Base-by-base conservation (phyloP, 306 rosid genomes). In the Castanopsis chinensis region DNA sequence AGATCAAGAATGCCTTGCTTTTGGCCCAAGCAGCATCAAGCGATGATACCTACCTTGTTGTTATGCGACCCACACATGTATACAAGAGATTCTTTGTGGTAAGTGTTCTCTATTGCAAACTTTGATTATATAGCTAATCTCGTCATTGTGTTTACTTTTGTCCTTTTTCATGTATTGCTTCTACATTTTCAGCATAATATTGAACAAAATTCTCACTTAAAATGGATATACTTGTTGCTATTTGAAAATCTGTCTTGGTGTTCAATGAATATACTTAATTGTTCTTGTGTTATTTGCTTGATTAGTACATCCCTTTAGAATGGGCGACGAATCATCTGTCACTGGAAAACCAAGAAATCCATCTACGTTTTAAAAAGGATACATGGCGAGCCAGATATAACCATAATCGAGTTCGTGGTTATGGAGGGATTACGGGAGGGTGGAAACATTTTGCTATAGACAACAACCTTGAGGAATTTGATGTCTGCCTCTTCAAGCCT, bases 1-100 rank as follows among this genome's bases (percentile, higher is more conserved):
- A 90, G 80, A 90, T 64, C 52, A 41, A 68, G 20, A 76, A 54
- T 15, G 76, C 89, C 70, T 54, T 74, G 41, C 51, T 13, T 56
- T 74, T 86, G 84, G 97, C 95, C 14, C 76, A 80, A 73, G 90
- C 76, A 71, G 87, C 83, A 43, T 76, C 90, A 52, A 79, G 78
- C 4, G 18, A 57, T 1, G 72, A 76, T n/a, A 77, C 85, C 30
- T 70, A 86, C 67, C 45, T n/a, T 49, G 58, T 90, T 49, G 74
- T 85, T 30, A 90, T 92, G 95, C 88, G 85, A 74, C 92, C 95
- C 17, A 43, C 92, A 0, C 89, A 92, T 41, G 92, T 90, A 9
- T 89, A 87, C 89, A 89, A 75, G 87, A 85, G 92, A 86, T 92
- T 89, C 92, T 89, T 3, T 21, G 73, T 89, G 97, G 97, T 92